Evolutionary conservation across 1,139 yeast genomes (phyloP).

Genomic region (Taiozyma sp.): DNA sequence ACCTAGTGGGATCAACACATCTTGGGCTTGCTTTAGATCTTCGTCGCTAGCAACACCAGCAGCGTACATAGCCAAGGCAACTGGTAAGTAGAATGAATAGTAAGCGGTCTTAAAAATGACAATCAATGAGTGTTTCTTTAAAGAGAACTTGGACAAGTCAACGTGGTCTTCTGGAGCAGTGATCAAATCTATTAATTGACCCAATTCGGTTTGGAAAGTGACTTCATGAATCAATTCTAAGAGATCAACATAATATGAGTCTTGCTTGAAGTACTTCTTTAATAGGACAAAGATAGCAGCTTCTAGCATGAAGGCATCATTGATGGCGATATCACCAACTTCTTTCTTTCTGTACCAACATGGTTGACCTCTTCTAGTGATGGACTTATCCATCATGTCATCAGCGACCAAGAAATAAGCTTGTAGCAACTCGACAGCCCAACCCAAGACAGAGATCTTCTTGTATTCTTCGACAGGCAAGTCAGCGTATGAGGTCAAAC

Average conservation of each 20-base stretch:
- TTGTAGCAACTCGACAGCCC: constrained; percentile 93
- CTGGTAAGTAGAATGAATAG: constrained; percentile 96
- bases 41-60: constrained; percentile 66
- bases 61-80: constrained; percentile 93
- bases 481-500: constrained; percentile 51
- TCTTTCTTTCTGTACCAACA: constrained; percentile 89
- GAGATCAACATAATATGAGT: constrained; percentile 80
- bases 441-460: constrained; percentile 86
- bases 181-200: constrained; percentile 90
- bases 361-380: constrained; percentile 97
- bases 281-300: constrained; percentile 87
- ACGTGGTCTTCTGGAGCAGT: constrained; percentile 97
- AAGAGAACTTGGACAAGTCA: constrained; percentile 80
- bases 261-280: constrained; percentile 82
- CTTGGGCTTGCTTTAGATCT: constrained; percentile 85
- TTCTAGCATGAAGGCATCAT: constrained; percentile 96
- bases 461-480: constrained; percentile 66
- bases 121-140: constrained; percentile 88
- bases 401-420: constrained; percentile 97
- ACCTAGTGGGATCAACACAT: constrained; percentile 89
- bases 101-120: constrained; percentile 97
- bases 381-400: constrained; percentile 97
- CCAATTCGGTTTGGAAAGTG: constrained; percentile 96
- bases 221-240: constrained; percentile 91
- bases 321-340: constrained; percentile 91